These are phyloP conservation scores for Calonectria leucothoes DNA, from an alignment of 2,329 filamentous ascomycete species.

Conservation along the genomic window DNA sequence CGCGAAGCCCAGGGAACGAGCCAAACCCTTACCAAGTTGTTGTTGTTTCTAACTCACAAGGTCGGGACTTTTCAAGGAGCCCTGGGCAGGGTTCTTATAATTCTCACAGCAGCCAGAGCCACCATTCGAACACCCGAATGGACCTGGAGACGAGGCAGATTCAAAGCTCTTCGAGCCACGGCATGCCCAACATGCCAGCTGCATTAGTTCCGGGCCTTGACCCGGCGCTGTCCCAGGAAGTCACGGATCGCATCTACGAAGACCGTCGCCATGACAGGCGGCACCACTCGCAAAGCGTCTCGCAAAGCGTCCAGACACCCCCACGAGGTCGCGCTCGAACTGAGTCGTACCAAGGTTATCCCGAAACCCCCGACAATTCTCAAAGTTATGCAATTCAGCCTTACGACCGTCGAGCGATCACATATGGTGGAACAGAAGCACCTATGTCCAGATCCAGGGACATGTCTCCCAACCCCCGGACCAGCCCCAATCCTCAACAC, in stretches of 20 bases:
- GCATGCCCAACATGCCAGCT: conserved; percentile 62
- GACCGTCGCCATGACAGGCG: conserved; percentile 62
- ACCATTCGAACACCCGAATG: conserved; percentile 45
- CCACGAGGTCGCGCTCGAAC: conserved; percentile 52
- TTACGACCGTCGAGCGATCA: conserved; percentile 56
- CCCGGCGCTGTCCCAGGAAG: conserved; percentile 64
- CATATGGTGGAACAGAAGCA: conserved; percentile 50
- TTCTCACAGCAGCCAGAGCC: conserved; percentile 44
- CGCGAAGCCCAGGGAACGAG: conserved; percentile 13
- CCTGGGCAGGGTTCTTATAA: conserved; percentile 45
- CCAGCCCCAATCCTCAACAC: conserved; percentile 49
- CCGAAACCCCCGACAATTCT: conserved; percentile 37
- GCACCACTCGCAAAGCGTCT: conserved; percentile 54
- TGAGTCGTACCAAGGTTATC: conserved; percentile 41
- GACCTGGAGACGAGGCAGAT: conserved; percentile 51
- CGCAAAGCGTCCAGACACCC: conserved; percentile 52
- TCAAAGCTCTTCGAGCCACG: conserved; percentile 51
- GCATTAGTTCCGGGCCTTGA: conserved; percentile 73
- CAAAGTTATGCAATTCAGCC: conserved; percentile 52
- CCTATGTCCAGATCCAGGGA: conserved; percentile 41
- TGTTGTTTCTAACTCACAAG: conserved; percentile 29
- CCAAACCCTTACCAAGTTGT: conserved; percentile 7
- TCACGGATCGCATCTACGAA: conserved; percentile 68
- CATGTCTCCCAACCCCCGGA: conserved; percentile 51
- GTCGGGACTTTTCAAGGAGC: conserved; percentile 50